These are phyloP conservation scores for Entomortierella lignicola DNA, from an alignment of 192 early-diverging fungal species.

Conservation along the genomic window DNA sequence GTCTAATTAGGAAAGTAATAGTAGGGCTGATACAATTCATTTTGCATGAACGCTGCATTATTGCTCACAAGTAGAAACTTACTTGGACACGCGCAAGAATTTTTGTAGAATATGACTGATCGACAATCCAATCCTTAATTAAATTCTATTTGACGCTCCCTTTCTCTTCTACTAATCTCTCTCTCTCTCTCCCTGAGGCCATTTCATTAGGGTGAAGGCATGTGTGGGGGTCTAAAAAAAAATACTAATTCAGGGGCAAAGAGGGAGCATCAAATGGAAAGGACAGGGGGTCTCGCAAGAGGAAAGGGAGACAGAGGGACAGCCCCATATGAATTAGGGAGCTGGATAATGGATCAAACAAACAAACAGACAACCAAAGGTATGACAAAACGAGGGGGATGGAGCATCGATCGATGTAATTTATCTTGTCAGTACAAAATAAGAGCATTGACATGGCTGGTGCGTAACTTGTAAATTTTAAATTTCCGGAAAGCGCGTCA, in stretches of 20 bases:
- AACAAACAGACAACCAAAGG: background rate
- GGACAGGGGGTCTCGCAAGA: background rate
- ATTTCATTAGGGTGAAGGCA: background rate
- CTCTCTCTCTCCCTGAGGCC: background rate
- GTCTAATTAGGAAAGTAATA: too few species aligned
- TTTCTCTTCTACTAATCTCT: background rate
- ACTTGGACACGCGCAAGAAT: too few species aligned
- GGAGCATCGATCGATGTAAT: constrained; percentile 13
- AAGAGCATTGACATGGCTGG: background rate
- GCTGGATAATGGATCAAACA: background rate
- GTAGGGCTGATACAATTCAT: too few species aligned
- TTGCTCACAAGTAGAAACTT: too few species aligned
- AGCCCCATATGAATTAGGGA: background rate
- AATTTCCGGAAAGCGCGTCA: background rate
- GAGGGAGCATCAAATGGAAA: background rate
- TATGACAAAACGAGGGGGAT: constrained; percentile 19
- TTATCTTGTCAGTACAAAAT: background rate
- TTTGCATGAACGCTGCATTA: too few species aligned
- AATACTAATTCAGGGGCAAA: background rate
- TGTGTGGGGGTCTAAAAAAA: background rate
- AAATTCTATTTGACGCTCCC: too few species aligned
- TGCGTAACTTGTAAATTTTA: background rate
- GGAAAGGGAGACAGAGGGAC: background rate
- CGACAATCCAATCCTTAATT: too few species aligned
- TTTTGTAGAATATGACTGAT: too few species aligned